A percentile compares a stretch with the other conserved stretches of the same genome.
Conservation (phyloP, 495 filamentous ascomycete genomes). For the Haplographium delicatum region DNA sequence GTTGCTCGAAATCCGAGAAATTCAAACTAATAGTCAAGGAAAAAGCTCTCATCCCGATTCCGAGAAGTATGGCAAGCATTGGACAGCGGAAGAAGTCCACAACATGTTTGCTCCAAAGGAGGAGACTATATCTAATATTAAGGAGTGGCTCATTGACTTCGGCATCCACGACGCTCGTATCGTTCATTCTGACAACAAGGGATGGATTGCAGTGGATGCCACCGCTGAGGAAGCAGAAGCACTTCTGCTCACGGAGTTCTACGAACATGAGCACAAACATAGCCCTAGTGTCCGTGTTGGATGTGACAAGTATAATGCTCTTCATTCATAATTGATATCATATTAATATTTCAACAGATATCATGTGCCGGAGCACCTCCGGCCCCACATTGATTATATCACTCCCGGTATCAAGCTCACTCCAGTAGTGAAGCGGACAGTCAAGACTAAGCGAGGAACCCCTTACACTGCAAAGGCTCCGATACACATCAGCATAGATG, state of each 20-base stretch:
- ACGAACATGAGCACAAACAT: slow-evolving; percentile 10
- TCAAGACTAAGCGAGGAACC: slow-evolving; percentile 4
- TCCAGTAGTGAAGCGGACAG: slow-evolving; percentile 10
- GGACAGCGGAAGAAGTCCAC: slow-evolving; percentile 8
- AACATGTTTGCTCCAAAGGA: slow-evolving; percentile 10
- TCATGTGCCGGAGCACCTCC: slow-evolving; percentile 8
- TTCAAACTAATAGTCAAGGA: too few relatives aligned
- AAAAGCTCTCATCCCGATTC: slow-evolving; percentile 10
- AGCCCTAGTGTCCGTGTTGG: slow-evolving; percentile 12
- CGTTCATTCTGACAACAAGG: slow-evolving; percentile 3
- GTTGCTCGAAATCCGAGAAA: too few relatives aligned
- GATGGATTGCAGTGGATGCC: slow-evolving; percentile 12
- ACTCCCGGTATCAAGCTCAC: slow-evolving; percentile 14
- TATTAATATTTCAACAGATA: background rate
- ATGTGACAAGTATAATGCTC: slow-evolving; percentile 12
- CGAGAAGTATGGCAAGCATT: slow-evolving; percentile 15
- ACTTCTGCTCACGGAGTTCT: slow-evolving; percentile 6
- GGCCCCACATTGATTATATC: slow-evolving; percentile 10
- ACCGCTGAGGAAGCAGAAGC: slow-evolving; percentile 12
- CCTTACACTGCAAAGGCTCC: slow-evolving; percentile 1
- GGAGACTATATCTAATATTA: slow-evolving; percentile 8
- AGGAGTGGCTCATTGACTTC: slow-evolving; percentile 7
- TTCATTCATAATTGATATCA: background rate
- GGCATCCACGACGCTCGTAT: slow-evolving; percentile 9
- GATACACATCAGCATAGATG: background rate